Evolutionary conservation across 371 early-diverging fungal genomes (phyloP), one percentile per base, ranked within the genome.

Genomic region (Mucor velutinosus): DNA sequence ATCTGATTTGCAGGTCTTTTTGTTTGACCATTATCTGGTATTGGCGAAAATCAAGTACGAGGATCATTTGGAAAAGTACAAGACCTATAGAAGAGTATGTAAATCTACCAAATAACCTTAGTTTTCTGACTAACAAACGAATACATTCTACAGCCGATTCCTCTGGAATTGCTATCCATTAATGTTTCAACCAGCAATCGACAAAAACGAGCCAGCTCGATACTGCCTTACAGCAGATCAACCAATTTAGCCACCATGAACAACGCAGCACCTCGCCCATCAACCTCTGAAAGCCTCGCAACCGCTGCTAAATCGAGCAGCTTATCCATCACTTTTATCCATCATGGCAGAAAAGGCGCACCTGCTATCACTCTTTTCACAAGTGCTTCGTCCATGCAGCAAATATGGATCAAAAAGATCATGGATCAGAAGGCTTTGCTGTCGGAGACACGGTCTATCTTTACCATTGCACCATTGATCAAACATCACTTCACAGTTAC

Each of bases 11-110:
- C 39, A 55, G 51, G 87, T 95, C 17, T 93, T 92, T 73, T 76
- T 97, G 35, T 87, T 97, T 45, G 98, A 97, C 71, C 94, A 96
- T 76, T 85, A 86, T 59, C 76, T 97, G 17, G 71, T 97, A 12
- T 76, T 97, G 72, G 86, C 93, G 43, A 93, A 92, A 70, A 80
- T 81, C 19, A 80, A 80, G 32, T 39, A 32, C 7, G 49, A 51
- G 35, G 61, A 79, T 23, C 74, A 73, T 25, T 58, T 60, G 27
- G 83, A 83, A 39, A 72, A 75, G 25, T 79, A 76, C 53, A 83
- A 83, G 63, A 27, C 80, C 1, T 74, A 77, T 43, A 76, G 68
- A 73, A 80, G 77, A 65, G 82, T 82, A 79, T 55, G 49, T 10
- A 6, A 5, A 14, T 21, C 12, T 17, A 51, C 15, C 4, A n/a